Evolutionary conservation across 1,284 basidiomycete species (phyloP).

Genomic region (Omphalotus olearius): DNA sequence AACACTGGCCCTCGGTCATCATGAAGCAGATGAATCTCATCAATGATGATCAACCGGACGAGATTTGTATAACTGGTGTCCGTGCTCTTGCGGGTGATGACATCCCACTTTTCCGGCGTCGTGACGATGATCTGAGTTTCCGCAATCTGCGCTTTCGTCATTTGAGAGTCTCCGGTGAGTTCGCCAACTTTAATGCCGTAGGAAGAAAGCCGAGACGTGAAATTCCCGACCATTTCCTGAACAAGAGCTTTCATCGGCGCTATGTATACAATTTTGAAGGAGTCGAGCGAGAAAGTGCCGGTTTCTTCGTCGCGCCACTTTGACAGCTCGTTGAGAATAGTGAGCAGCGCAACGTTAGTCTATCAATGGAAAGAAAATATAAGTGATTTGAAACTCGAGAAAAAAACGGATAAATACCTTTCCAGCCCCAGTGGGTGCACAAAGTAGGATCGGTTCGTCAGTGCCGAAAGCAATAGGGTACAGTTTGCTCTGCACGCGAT

Average conservation of each 20-base stretch:
- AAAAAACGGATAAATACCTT: conserved; percentile 58
- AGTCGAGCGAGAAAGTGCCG: conserved; percentile 82
- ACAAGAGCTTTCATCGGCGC: conserved; percentile 99
- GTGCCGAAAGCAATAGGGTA: conserved; percentile 93
- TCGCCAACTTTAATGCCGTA: conserved; percentile 92
- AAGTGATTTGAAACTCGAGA: conserved; percentile 11
- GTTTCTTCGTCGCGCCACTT: conserved; percentile 84
- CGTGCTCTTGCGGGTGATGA: conserved; percentile 96
- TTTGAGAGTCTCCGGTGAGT: conserved; percentile 95
- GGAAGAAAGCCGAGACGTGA: conserved; percentile 66
- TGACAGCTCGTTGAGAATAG: conserved; percentile 83
- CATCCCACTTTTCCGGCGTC: conserved; percentile 99
- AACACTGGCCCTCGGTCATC: conserved; percentile 98
- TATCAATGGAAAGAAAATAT: conserved; percentile 27
- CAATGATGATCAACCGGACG: conserved; percentile 95
- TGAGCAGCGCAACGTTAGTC: conserved; percentile 98
- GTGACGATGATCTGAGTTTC: conserved; percentile 99
- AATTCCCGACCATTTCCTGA: conserved; percentile 96
- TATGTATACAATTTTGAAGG: conserved; percentile 98
- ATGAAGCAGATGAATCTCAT: conserved; percentile 97
- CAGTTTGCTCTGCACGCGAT: conserved; percentile 91
- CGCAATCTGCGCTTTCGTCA: conserved; percentile 97
- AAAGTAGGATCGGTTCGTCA: conserved; percentile 93
- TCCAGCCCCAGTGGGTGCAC: conserved; percentile 97
- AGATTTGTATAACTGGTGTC: conserved; percentile 98